phyloP scores from a whole-genome alignment of 768 basidiomycete genomes.

The Neoboletus magnificus region DNA sequence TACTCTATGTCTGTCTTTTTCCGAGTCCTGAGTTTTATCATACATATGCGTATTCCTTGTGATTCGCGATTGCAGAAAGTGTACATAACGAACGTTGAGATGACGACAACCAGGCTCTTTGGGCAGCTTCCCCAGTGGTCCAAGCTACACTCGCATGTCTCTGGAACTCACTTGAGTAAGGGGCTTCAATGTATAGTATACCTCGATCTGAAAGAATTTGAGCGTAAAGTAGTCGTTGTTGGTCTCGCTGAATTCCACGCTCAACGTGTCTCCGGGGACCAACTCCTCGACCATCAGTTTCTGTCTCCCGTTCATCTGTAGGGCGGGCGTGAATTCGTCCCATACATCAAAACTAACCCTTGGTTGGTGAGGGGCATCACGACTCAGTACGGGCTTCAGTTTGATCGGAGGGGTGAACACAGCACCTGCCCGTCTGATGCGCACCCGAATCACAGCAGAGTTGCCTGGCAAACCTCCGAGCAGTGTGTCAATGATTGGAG shows the following conservation, averaged over 20 bases:
- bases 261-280: not conserved
- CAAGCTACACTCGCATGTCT: not conserved
- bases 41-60: not conserved
- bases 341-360: not conserved
- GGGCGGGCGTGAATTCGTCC: not conserved
- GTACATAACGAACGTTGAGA: not conserved
- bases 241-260: not conserved
- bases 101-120: not conserved
- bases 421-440: not conserved
- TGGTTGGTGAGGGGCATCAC: too few relatives aligned
- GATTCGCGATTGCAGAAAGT: not conserved
- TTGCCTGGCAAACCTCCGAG: not conserved
- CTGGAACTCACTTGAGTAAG: too few relatives aligned
- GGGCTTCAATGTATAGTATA: not conserved
- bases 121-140: not conserved
- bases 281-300: not conserved
- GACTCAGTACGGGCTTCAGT: too few relatives aligned
- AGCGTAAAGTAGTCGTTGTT: not conserved
- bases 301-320: not conserved
- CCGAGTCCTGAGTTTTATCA: not conserved
- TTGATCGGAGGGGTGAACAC: not conserved
- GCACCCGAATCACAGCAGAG: accelerated
- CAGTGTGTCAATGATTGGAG: not conserved
- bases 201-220: not conserved
- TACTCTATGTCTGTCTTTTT: not conserved